phyloP scores from a whole-genome alignment of 306 rosid species.

The Albizia julibrissin region DNA sequence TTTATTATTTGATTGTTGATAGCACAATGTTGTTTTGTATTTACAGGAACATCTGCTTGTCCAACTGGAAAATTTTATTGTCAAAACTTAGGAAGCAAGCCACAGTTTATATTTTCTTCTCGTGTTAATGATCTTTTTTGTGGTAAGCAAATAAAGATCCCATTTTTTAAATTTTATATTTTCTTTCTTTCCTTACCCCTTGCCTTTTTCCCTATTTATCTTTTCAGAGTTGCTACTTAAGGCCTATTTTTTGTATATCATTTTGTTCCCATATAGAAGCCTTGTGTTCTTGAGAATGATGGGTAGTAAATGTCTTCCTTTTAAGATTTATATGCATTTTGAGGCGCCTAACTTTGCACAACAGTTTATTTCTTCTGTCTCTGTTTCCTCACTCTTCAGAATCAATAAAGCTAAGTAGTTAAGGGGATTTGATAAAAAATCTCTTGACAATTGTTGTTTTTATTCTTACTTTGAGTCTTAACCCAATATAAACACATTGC shows the following conservation, averaged over 20 bases:
- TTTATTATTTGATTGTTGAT: constrained; percentile 20
- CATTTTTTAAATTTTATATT: not conserved
- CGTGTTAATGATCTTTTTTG: constrained; percentile 76
- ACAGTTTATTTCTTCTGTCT: not conserved
- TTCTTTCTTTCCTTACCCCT: not conserved
- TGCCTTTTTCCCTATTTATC: not conserved
- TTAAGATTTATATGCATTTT: not conserved
- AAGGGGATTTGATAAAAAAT: not conserved
- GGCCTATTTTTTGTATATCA: not conserved
- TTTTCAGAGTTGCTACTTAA: not conserved
- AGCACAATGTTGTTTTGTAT: constrained; percentile 32
- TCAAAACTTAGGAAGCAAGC: constrained; percentile 80
- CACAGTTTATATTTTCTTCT: constrained; percentile 76
- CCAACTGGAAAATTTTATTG: constrained; percentile 74
- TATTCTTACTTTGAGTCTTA: constrained; percentile 1
- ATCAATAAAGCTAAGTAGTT: not conserved
- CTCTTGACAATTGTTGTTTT: constrained; percentile 15
- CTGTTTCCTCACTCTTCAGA: not conserved
- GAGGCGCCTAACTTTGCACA: not conserved
- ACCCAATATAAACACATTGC: constrained; percentile 4
- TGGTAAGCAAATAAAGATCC: constrained; percentile 51
- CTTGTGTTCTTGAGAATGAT: constrained; percentile 15
- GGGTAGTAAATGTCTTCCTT: not conserved
- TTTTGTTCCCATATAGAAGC: constrained; percentile 17
- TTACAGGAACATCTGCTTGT: constrained; percentile 93